Evolutionary conservation across 495 filamentous ascomycete genomes (phyloP), one percentile per base, ranked within the genome.

Genomic region (Talaromyces proteolyticus): DNA sequence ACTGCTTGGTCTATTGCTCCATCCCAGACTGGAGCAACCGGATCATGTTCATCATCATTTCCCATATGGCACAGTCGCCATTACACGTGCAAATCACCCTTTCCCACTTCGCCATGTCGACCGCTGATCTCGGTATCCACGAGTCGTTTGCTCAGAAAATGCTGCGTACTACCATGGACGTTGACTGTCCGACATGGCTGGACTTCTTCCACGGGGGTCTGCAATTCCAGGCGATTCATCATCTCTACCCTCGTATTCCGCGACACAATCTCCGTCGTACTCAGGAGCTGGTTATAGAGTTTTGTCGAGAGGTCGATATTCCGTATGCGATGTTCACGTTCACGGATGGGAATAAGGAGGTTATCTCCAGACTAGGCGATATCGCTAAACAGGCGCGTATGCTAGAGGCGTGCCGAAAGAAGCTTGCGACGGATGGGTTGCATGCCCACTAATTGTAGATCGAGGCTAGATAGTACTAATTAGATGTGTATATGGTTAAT

Each of bases 111-210:
- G 89, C 91, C 50, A 98, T 97, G 93, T 90, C 85, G 54, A 97
- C 93, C 1, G 80, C 89, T 6, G 93, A 97, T 57, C 72, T 96
- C 21, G 93, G 93, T 1, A 76, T 84, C 3, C 72, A 83, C 49
- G 93, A 98, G 68, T 92, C 87, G 12, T 98, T 97, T 64, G 85
- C 93, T 2, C 93, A 98, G 70, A 89, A 86, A 66, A 96, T 96
- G 93, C 77, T 98, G 44, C 80, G 93, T 50, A 98, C 93, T 10
- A 96, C 93, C 6, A 96, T 96, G 93, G 93, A 98, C 53, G 86
- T 98, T 16, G 92, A 96, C 62, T 98, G 93, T 62, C 89, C 93
- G 1, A 72, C 82, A 23, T 98, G 93, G 93, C 75, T 98, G 16
- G 93, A 98, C 60, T 98, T 94, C 64, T 81, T 98, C 65, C 93